Evolutionary conservation across 176 grass and related monocot species (phyloP).

Genomic region (Phyllostachys edulis): DNA sequence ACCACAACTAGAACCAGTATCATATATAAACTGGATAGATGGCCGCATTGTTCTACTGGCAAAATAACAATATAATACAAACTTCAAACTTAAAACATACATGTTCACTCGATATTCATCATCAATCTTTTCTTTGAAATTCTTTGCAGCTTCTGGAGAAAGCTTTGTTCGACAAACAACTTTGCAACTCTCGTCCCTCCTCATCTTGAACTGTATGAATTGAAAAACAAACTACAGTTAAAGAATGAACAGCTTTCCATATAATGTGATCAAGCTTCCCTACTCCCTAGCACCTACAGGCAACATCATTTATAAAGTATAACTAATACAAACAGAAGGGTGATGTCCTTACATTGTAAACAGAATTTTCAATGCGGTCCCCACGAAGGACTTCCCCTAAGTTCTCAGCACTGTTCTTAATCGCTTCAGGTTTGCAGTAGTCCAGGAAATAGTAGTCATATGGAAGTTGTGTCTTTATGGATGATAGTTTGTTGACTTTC

Average conservation of each 20-base stretch:
- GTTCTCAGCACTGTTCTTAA: slow-evolving; percentile 81
- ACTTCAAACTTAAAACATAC: slow-evolving; percentile 40
- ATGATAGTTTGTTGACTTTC: slow-evolving; percentile 84
- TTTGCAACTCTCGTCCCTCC: slow-evolving; percentile 69
- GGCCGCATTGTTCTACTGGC: not conserved
- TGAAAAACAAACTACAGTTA: not conserved
- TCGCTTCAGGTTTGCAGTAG: slow-evolving; percentile 66
- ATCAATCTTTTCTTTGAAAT: slow-evolving; percentile 90
- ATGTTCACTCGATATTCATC: slow-evolving; percentile 87
- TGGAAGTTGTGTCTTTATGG: slow-evolving; percentile 82
- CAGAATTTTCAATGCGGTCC: slow-evolving; percentile 82
- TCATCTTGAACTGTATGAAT: slow-evolving; percentile 69
- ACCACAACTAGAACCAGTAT: slow-evolving; percentile 7
- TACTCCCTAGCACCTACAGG: not conserved
- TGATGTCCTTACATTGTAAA: slow-evolving; percentile 54
- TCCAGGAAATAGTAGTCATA: slow-evolving; percentile 90
- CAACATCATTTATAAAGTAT: not conserved
- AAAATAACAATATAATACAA: not conserved
- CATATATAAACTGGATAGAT: not conserved
- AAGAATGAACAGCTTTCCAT: not conserved
- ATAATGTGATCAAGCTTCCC: not conserved
- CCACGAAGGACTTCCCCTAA: slow-evolving; percentile 85
- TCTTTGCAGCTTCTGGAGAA: slow-evolving; percentile 64
- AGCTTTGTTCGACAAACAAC: slow-evolving; percentile 55
- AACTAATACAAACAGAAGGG: not conserved